These are phyloP conservation scores for Zygosaccharomyces pseudobailii DNA, from an alignment of 1,139 yeast genomes.

Conservation along the genomic window DNA sequence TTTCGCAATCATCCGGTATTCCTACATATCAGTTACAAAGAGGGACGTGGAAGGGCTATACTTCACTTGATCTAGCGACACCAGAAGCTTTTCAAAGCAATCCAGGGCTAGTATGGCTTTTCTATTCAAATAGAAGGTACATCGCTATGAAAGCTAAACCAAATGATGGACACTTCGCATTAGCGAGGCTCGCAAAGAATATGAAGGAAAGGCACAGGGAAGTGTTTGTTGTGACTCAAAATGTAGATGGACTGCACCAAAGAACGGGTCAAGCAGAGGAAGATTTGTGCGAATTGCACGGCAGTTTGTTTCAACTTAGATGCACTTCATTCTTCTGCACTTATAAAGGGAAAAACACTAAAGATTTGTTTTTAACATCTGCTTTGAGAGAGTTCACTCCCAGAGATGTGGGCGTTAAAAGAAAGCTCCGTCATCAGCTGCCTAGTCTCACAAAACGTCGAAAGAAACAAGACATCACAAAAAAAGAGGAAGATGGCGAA, in stretches of 20 bases:
- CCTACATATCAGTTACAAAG: constrained; percentile 69
- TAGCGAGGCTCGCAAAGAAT: constrained; percentile 51
- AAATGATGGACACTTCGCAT: constrained; percentile 65
- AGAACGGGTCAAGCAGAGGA: constrained; percentile 57
- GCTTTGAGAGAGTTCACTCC: constrained; percentile 42
- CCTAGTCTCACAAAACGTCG: constrained; percentile 7
- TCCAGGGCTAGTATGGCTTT: constrained; percentile 89
- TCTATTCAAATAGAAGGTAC: constrained; percentile 65
- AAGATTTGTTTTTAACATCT: constrained; percentile 57
- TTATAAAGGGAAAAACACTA: constrained; percentile 49
- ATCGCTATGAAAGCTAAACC: constrained; percentile 65
- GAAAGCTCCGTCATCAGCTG: constrained; percentile 3
- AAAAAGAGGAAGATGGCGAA: constrained; percentile 10
- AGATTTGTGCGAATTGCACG: constrained; percentile 65
- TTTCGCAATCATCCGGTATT: constrained; percentile 72
- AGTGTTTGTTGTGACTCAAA: constrained; percentile 69
- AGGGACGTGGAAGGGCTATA: constrained; percentile 74
- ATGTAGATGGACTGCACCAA: constrained; percentile 69
- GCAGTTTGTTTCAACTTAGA: constrained; percentile 63
- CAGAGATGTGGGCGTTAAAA: constrained; percentile 10
- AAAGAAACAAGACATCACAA: constrained; percentile 12
- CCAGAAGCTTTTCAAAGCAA: constrained; percentile 83
- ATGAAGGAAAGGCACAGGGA: constrained; percentile 24
- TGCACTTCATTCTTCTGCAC: constrained; percentile 77
- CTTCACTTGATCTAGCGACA: constrained; percentile 80